Evolutionary conservation across 2,329 filamentous ascomycete genomes (phyloP).

Genomic region (Cercospora sp.): DNA sequence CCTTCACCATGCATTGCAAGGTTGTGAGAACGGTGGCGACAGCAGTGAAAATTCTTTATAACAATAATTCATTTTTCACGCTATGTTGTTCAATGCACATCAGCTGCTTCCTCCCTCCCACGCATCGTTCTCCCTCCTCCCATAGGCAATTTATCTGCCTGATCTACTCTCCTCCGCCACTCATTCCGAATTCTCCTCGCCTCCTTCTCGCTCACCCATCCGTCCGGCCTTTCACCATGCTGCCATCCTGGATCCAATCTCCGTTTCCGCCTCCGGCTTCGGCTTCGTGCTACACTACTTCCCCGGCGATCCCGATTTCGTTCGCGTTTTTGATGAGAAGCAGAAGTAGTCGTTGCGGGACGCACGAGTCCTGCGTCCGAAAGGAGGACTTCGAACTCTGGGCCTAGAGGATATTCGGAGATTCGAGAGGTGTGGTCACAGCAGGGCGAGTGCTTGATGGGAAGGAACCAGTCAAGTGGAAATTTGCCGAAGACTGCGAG

Average conservation of each 20-base stretch:
- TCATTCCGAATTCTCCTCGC: conserved; percentile 31
- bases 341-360: conserved; percentile 9
- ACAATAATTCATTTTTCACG: not conserved
- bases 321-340: not conserved
- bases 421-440: conserved; percentile 54
- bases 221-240: conserved; percentile 39
- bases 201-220: conserved; percentile 37
- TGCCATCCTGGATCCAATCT: conserved; percentile 37
- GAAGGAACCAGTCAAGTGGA: conserved; percentile 75
- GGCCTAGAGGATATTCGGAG: conserved; percentile 40
- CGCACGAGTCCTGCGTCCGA: conserved; percentile 36
- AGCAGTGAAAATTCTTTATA: too few relatives aligned
- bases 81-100: not conserved
- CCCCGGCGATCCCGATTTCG: conserved; percentile 17
- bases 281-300: conserved; percentile 8
- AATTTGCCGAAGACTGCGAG: conserved; percentile 71
- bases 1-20: too few relatives aligned
- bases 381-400: conserved; percentile 39
- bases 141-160: conserved; percentile 8
- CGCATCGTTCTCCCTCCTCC: not conserved
- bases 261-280: conserved; percentile 27
- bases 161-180: conserved; percentile 23
- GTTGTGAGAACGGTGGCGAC: too few relatives aligned
- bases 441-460: conserved; percentile 73
- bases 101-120: not conserved